Base-by-base conservation (phyloP, 352 stramenopile genomes). In the Globisporangium perplexum region DNA sequence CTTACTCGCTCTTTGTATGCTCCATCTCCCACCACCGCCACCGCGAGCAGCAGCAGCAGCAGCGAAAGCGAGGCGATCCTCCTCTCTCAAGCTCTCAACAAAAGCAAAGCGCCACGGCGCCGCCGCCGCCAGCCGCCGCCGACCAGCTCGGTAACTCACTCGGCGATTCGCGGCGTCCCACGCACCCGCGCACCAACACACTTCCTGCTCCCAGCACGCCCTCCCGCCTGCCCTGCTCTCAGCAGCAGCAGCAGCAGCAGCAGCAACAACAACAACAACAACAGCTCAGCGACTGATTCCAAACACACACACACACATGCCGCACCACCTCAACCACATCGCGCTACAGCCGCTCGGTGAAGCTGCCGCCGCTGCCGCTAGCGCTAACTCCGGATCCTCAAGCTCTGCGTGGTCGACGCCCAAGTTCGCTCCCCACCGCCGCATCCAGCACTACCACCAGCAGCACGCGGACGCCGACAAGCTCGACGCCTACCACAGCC, bases 101-200 rank as follows among this genome's bases (percentile, higher is more conserved):
- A 30, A n/a, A n/a, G n/a, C n/a, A n/a, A n/a, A n/a, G n/a, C n/a
- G n/a, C n/a, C n/a, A n/a, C n/a, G n/a, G n/a, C n/a, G n/a, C n/a
- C n/a, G n/a, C n/a, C n/a, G n/a, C n/a, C n/a, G n/a, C n/a, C n/a
- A n/a, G n/a, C n/a, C n/a, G 10, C 31, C 7, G 7, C 7, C 10
- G 7, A 36, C 31, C 33, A 38, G 11, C 33, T n/a, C n/a, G n/a
- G n/a, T n/a, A n/a, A n/a, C 51, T 50, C 51, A 57, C 44, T 57
- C 14, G 30, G 22, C 51, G 47, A 57, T 57, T 50, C 24, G 42
- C 51, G 38, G 28, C 28, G 41, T 35, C 20, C 7, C 50, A 14
- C 22, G 12, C 28, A 56, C 18, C 41, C n/a, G n/a, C 8, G n/a
- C 14, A 6, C 20, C 12, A 23, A 41, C 18, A 20, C 20, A 33